Evolutionary conservation across 2,329 filamentous ascomycete species (phyloP).

Genomic region (Aspergillus ochraceoroseus): DNA sequence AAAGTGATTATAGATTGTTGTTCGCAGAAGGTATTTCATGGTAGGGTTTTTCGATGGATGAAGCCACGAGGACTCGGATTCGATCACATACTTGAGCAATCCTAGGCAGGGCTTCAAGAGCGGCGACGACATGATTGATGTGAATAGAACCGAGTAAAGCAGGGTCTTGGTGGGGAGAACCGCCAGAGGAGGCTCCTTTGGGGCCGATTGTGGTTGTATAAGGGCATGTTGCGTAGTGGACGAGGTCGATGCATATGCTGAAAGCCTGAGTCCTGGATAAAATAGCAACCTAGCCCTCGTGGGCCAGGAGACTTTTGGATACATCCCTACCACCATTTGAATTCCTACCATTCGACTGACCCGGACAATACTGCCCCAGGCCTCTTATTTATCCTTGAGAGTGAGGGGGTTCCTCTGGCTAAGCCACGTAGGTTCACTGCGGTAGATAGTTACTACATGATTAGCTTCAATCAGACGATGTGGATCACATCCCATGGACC

Average conservation of each 20-base stretch:
- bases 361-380: slow-evolving; percentile 1
- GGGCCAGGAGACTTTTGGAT: slow-evolving; percentile 2
- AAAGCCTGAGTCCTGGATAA: slow-evolving; percentile 1
- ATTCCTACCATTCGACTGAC: neutral
- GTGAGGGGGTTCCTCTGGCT: slow-evolving; percentile 8
- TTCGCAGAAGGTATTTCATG: slow-evolving; percentile 36
- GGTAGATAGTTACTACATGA: neutral
- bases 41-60: slow-evolving; percentile 42
- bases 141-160: slow-evolving; percentile 20
- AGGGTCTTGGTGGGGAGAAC: slow-evolving; percentile 19
- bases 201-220: neutral
- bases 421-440: slow-evolving; percentile 6
- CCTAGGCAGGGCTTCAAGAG: slow-evolving; percentile 18
- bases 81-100: slow-evolving; percentile 34
- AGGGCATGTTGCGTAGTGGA: slow-evolving; percentile 11
- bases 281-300: neutral
- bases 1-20: slow-evolving; percentile 72
- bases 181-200: slow-evolving; percentile 37
- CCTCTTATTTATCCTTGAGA: slow-evolving; percentile 7
- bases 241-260: slow-evolving; percentile 5
- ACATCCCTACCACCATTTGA: neutral
- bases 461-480: slow-evolving; percentile 1
- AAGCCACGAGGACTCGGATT: slow-evolving; percentile 37
- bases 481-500: neutral
- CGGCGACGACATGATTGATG: slow-evolving; percentile 21